Conservation (phyloP, 2,329 filamentous ascomycete species). For the Chrysoporthe cubensis region DNA sequence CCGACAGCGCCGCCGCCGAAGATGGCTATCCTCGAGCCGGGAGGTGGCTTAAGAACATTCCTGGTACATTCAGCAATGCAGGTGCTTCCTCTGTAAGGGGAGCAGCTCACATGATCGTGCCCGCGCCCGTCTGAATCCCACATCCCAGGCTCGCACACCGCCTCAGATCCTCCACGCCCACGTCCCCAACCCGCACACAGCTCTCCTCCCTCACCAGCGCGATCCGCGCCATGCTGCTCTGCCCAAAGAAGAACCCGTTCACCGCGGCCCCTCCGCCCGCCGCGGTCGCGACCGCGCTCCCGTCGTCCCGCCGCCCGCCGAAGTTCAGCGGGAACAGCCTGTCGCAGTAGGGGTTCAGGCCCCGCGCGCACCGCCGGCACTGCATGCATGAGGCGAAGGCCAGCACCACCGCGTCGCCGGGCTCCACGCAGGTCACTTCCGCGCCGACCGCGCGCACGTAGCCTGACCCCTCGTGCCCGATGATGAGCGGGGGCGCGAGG, state of each 20-base stretch:
- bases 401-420: constrained; percentile 31
- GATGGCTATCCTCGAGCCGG: constrained; percentile 17
- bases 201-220: constrained; percentile 23
- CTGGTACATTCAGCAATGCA: not conserved
- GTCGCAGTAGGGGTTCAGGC: constrained; percentile 17
- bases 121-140: constrained; percentile 24
- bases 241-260: constrained; percentile 22
- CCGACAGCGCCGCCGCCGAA: constrained; percentile 26
- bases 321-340: constrained; percentile 18
- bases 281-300: constrained; percentile 4
- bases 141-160: constrained; percentile 23
- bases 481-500: constrained; percentile 22
- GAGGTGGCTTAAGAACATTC: constrained; percentile 23
- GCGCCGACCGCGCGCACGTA: constrained; percentile 29
- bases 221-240: constrained; percentile 23
- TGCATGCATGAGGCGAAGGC: constrained; percentile 21
- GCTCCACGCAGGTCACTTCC: constrained; percentile 26
- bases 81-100: not conserved
- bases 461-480: constrained; percentile 31
- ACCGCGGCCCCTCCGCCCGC: constrained; percentile 5
- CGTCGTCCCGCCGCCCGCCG: constrained; percentile 10
- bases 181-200: constrained; percentile 20
- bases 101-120: constrained; percentile 12
- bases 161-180: constrained; percentile 18
- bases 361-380: constrained; percentile 15